Evolutionary conservation across 2,329 filamentous ascomycete genomes (phyloP).

Genomic region (Botrytis cinerea): DNA sequence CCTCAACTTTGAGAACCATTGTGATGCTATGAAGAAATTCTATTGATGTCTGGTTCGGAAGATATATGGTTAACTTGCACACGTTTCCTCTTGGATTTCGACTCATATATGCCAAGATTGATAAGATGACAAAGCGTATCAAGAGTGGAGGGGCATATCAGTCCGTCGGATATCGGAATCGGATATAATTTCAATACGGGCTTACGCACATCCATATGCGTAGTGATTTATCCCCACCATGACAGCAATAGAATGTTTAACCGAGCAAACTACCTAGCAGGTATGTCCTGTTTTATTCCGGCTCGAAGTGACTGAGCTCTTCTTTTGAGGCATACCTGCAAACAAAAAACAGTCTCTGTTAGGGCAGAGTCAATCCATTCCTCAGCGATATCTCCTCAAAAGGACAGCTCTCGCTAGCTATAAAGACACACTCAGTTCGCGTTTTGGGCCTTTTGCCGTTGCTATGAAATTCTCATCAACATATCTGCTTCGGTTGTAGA

Average conservation of each 20-base stretch:
- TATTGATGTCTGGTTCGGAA: not conserved
- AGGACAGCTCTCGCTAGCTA: not conserved
- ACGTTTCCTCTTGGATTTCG: not conserved
- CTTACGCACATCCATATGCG: not conserved
- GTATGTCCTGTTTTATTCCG: not conserved
- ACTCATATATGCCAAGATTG: constrained; percentile 6
- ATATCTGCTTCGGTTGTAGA: not conserved
- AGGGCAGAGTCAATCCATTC: not conserved
- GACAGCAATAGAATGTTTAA: not conserved
- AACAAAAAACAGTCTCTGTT: not conserved
- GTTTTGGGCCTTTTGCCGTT: not conserved
- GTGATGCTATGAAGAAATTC: not conserved
- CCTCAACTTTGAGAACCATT: constrained; percentile 20
- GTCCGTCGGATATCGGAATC: not conserved
- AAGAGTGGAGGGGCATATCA: not conserved
- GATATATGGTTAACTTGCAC: not conserved
- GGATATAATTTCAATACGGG: not conserved
- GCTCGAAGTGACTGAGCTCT: not conserved
- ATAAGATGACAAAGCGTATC: not conserved
- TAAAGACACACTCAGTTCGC: not conserved
- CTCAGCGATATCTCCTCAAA: not conserved
- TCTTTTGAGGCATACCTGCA: not conserved
- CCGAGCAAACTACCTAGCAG: not conserved
- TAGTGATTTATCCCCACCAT: not conserved
- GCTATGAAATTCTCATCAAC: not conserved